A percentile compares a stretch with the other conserved stretches of the same genome.
These are phyloP conservation scores for Euphorbia lathyris DNA, from an alignment of 345 rosid species.

Conservation along the genomic window DNA sequence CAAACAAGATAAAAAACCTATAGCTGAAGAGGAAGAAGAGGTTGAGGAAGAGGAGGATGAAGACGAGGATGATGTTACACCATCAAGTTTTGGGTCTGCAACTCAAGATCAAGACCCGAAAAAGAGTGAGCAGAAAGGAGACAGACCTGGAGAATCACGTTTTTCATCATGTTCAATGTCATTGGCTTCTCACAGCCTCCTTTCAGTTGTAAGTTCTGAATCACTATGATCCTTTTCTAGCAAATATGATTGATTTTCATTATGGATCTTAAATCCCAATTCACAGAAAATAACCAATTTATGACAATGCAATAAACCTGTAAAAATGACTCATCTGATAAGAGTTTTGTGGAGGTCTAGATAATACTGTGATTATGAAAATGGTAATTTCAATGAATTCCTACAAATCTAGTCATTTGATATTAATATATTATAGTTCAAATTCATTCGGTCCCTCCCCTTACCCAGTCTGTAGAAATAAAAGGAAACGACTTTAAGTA, in stretches of 20 bases:
- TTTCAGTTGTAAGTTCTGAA: constrained; percentile 56
- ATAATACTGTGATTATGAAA: too few species aligned
- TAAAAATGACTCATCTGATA: too few species aligned
- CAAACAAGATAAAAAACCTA: constrained; percentile 35
- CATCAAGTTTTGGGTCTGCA: constrained; percentile 82
- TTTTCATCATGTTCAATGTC: constrained; percentile 71
- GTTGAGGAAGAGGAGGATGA: constrained; percentile 33
- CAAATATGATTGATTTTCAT: background rate
- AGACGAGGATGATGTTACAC: constrained; percentile 53
- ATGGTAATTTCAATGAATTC: too few species aligned
- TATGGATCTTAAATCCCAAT: background rate
- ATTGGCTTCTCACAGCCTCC: constrained; percentile 61
- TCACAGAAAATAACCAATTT: background rate
- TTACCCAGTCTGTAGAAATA: too few species aligned
- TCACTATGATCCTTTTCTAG: background rate
- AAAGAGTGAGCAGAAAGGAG: constrained; percentile 39
- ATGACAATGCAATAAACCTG: too few species aligned
- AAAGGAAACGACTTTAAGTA: too few species aligned
- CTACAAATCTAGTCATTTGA: too few species aligned
- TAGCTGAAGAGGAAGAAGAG: constrained; percentile 33
- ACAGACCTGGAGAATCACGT: constrained; percentile 50
- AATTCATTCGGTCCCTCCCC: too few species aligned
- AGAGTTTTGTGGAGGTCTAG: too few species aligned
- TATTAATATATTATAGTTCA: too few species aligned
- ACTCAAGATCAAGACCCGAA: constrained; percentile 25